Conservation (phyloP, 345 rosid genomes). For the Raphanus sativus region DNA sequence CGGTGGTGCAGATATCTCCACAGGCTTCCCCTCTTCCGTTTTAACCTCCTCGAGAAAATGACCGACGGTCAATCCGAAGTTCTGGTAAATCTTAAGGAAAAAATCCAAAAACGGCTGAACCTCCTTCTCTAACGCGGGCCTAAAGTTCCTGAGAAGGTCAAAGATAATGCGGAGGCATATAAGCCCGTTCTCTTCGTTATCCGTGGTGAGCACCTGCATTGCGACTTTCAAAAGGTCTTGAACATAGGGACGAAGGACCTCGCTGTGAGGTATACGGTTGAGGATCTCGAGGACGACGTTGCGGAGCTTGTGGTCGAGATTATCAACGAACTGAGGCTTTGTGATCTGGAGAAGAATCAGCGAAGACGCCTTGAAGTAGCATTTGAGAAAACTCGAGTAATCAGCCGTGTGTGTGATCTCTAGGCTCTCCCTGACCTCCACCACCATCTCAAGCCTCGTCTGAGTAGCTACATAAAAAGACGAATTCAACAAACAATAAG, state of each 20-base stretch:
- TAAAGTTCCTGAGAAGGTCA: constrained; percentile 86
- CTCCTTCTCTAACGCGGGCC: constrained; percentile 84
- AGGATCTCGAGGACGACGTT: constrained; percentile 88
- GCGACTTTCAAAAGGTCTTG: constrained; percentile 93
- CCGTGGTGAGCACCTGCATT: constrained; percentile 95
- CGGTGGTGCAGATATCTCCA: constrained; percentile 23
- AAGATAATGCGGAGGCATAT: constrained; percentile 92
- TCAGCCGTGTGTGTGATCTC: constrained; percentile 96
- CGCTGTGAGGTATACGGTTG: constrained; percentile 92
- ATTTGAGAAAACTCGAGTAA: constrained; percentile 85
- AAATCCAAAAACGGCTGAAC: constrained; percentile 95
- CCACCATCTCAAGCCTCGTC: constrained; percentile 74
- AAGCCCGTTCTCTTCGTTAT: constrained; percentile 94
- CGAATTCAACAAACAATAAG: constrained; percentile 15
- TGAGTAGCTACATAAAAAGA: constrained; percentile 58
- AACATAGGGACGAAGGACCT: constrained; percentile 97
- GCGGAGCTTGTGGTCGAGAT: constrained; percentile 82
- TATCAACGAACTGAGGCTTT: constrained; percentile 80
- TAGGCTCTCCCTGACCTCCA: constrained; percentile 90
- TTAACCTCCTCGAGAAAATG: constrained; percentile 81
- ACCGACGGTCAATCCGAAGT: constrained; percentile 73
- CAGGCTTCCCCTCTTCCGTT: constrained; percentile 47
- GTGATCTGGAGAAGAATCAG: constrained; percentile 72
- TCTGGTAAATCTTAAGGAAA: constrained; percentile 89
- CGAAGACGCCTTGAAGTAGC: constrained; percentile 86